Evolutionary conservation across 2,329 filamentous ascomycete genomes (phyloP).

Genomic region (Hirsutella minnesotensis): DNA sequence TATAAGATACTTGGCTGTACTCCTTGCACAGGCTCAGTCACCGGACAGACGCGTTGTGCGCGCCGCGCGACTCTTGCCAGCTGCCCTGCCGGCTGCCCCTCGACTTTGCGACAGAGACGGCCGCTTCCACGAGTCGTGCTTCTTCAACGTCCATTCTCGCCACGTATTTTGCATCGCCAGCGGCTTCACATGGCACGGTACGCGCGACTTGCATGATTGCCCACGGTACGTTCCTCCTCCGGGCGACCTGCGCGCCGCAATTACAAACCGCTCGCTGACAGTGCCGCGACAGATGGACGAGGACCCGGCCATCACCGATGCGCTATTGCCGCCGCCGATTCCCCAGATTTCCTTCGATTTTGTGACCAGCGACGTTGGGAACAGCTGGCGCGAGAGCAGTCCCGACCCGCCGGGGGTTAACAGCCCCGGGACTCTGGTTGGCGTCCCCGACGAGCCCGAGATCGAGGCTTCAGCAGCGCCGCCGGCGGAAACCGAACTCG

Average conservation of each 20-base stretch:
- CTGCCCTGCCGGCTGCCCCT: background rate
- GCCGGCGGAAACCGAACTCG: background rate
- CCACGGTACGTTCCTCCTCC: background rate
- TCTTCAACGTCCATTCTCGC: too few species aligned
- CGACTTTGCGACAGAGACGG: background rate
- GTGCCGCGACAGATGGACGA: constrained; percentile 9
- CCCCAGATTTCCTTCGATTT: constrained; percentile 8
- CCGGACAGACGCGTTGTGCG: too few species aligned
- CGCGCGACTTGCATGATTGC: background rate
- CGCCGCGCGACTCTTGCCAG: background rate
- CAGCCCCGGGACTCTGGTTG: background rate
- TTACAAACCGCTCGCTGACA: background rate
- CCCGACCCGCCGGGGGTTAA: background rate
- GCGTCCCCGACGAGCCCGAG: background rate
- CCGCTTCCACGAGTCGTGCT: background rate
- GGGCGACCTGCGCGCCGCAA: background rate
- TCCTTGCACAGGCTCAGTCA: background rate
- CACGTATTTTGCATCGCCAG: too few species aligned
- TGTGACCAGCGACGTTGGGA: constrained; percentile 1
- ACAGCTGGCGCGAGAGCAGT: constrained; percentile 2
- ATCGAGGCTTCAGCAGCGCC: background rate
- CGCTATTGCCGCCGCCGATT: background rate
- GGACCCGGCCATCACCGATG: background rate
- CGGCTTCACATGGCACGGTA: too few species aligned
- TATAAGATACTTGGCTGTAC: too few species aligned